A percentile compares a stretch with the other conserved stretches of the same genome.
These are phyloP conservation scores for Phaeotremella skinneri DNA, from an alignment of 768 basidiomycete species.

Conservation along the genomic window DNA sequence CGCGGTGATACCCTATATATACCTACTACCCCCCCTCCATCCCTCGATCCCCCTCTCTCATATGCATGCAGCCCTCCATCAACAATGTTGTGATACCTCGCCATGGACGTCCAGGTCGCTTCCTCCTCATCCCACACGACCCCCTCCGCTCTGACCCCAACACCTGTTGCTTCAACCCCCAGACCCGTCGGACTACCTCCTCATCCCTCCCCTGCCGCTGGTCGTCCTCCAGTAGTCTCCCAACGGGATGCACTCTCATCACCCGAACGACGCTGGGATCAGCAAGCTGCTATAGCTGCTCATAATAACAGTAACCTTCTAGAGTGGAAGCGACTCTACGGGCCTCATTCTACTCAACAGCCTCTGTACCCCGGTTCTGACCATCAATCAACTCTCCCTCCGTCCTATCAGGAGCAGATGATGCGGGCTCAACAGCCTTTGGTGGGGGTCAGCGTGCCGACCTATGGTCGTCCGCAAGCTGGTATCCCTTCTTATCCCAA, in stretches of 20 bases:
- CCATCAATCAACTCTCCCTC: background rate
- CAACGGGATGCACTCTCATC: too few relatives aligned
- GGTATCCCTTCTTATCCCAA: too few relatives aligned
- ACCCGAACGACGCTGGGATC: background rate
- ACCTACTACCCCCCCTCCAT: too few relatives aligned
- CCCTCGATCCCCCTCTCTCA: too few relatives aligned
- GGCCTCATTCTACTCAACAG: too few relatives aligned
- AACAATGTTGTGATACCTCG: background rate
- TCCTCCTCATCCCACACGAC: background rate
- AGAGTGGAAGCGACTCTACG: background rate
- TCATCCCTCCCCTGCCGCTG: background rate
- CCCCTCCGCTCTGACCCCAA: background rate
- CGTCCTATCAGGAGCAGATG: background rate
- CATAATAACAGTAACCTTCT: background rate
- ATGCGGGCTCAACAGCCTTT: background rate
- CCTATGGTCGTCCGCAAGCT: background rate
- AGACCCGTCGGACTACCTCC: background rate
- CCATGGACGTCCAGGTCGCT: background rate
- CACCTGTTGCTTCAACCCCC: background rate
- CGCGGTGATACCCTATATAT: background rate
- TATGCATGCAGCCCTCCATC: background rate
- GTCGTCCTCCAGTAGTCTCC: too few relatives aligned
- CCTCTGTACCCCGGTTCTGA: too few relatives aligned
- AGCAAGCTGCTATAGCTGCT: background rate
- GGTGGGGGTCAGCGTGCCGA: background rate